Conservation (phyloP, 345 rosid species). For the Xanthoceras sorbifolium region DNA sequence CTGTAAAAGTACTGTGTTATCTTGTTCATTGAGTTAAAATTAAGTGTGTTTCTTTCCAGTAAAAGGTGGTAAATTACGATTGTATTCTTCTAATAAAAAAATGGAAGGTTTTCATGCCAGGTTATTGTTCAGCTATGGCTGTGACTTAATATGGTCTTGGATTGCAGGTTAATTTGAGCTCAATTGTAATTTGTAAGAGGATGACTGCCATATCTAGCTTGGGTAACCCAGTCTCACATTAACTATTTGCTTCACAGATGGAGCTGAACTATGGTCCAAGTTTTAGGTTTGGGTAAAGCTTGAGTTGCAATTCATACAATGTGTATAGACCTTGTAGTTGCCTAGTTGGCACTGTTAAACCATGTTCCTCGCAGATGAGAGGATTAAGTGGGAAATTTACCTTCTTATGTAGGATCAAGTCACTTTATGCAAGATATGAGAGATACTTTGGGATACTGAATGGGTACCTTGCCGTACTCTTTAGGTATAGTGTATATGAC, state of each 20-base stretch:
- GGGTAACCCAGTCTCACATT: background rate
- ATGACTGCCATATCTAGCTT: background rate
- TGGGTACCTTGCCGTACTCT: no score
- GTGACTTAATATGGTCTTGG: background rate
- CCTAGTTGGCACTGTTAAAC: background rate
- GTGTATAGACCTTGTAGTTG: background rate
- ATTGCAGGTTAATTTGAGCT: background rate
- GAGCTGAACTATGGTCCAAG: background rate
- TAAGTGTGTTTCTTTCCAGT: background rate
- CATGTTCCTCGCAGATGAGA: background rate
- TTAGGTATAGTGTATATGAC: no score
- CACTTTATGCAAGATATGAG: no score
- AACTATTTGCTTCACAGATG: background rate
- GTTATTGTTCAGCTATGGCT: background rate
- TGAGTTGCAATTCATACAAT: background rate
- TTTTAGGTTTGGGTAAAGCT: background rate
- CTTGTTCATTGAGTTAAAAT: background rate
- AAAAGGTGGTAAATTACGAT: background rate
- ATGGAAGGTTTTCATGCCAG: background rate
- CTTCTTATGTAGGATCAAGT: no score
- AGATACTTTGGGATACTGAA: no score
- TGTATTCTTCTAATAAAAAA: background rate
- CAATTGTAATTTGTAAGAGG: background rate
- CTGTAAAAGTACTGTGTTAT: background rate
- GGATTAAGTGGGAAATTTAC: background rate